Base-by-base conservation (phyloP, 257 asterid species). In the Leonotis leonurus region DNA sequence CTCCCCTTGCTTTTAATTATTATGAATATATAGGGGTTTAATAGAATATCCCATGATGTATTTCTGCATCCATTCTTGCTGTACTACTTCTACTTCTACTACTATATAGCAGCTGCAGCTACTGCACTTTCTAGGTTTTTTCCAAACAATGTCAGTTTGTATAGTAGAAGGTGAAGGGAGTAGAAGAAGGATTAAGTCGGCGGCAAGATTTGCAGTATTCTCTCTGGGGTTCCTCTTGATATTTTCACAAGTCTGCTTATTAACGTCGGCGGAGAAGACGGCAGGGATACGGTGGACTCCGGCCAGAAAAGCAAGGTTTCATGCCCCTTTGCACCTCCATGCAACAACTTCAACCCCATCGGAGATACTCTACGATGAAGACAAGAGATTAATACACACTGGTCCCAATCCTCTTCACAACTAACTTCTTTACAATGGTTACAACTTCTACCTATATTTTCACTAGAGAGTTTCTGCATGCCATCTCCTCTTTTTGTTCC, bases 381-480 rank as follows among this genome's bases (percentile, higher is more conserved):
- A 64, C 7, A 78, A 73, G 75, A 73, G 87, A 75, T 72, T 75
- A 44, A 80, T 81, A 22, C 84, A 81, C 78, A 78, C 87, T 0
- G 85, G 85, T 1, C 84, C 87, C 14, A 81, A 81, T 25, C 87
- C 87, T 62, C 84, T 81, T 60, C 87, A 81, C 65, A 81, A 81
- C 75, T 78, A 29, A 7, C 33, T 29, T 3, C 5, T 7, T n/a
- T n/a, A n/a, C n/a, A 30, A 30, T 30, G 35, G 40, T 67, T 64
- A 49, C 62, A 71, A 32, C 60, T 59, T 3, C n/a, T n/a, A n/a
- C n/a, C n/a, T n/a, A n/a, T n/a, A n/a, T n/a, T n/a, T n/a, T n/a
- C n/a, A n/a, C n/a, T n/a, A n/a, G n/a, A n/a, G n/a, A n/a, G n/a
- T 21, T 60, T 52, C 46, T 41, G 56, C 62, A 21, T 73, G 73